phyloP scores from a whole-genome alignment of 2,329 filamentous ascomycete genomes.

The Verticillium albo-atrum region DNA sequence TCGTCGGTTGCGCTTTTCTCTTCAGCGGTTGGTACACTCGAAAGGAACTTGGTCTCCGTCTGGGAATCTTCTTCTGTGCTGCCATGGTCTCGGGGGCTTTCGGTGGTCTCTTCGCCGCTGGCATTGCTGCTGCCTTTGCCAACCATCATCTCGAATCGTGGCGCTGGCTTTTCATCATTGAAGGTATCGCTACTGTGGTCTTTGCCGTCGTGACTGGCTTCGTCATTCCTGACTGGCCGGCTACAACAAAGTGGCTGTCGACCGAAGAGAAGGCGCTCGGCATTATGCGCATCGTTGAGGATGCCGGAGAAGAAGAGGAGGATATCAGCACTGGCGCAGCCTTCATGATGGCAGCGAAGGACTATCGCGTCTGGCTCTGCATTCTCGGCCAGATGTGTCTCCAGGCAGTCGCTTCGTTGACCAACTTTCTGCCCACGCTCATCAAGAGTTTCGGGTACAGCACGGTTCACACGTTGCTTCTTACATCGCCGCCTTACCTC shows the following conservation, averaged over 20 bases:
- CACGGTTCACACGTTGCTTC: constrained; percentile 20
- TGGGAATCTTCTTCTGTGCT: constrained; percentile 20
- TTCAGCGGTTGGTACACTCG: constrained; percentile 14
- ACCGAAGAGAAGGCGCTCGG: constrained; percentile 12
- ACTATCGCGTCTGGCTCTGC: constrained; percentile 20
- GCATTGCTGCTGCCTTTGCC: constrained; percentile 10
- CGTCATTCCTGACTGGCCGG: constrained; percentile 12
- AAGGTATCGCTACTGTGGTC: constrained; percentile 31
- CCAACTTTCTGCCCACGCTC: constrained; percentile 25
- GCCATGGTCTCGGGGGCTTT: constrained; percentile 26
- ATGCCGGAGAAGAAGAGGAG: constrained; percentile 14
- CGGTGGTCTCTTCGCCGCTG: constrained; percentile 23
- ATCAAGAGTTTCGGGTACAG: constrained; percentile 21
- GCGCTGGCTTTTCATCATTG: constrained; percentile 47
- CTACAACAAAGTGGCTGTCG: constrained; percentile 12
- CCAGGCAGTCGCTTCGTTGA: constrained; percentile 22
- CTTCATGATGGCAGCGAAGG: constrained; percentile 21
- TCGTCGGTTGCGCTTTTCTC: constrained; percentile 13
- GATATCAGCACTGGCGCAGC: constrained; percentile 15
- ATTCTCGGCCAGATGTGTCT: constrained; percentile 20
- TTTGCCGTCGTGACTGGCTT: constrained; percentile 7
- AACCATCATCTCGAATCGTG: constrained; percentile 37
- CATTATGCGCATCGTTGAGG: constrained; percentile 11
- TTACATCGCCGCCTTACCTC: constrained; percentile 22
- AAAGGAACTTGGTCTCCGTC: constrained; percentile 9